Base-by-base conservation (phyloP, 225 moss, liverwort and hornwort genomes). In the Bryoerythrophyllum caledonicum region DNA sequence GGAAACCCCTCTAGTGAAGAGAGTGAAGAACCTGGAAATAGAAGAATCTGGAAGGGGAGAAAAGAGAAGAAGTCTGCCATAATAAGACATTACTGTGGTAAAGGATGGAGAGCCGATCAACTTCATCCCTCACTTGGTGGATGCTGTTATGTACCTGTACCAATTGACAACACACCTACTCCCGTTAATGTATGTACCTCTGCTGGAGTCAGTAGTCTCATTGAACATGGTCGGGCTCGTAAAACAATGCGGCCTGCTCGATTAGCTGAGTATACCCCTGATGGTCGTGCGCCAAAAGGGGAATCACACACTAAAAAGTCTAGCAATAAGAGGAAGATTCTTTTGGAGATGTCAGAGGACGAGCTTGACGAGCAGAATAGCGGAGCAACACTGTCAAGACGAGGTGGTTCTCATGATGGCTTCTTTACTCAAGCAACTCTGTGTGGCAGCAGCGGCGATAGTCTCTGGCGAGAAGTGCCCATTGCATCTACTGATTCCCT, bases 391-490 rank as follows among this genome's bases (percentile, higher is more conserved):
- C 86, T 82, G 46, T 66, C 48, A 77, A 80, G 66, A 79, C 74
- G 65, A 77, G 77, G 61, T 79, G 82, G 78, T 73, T 60, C 78
- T 54, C 81, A 71, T 53, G 71, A 76, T 73, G 78, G 24, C 30
- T 76, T 76, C 51, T 73, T 75, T 41, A 70, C 82, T 73, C 60
- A 66, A 70, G 6, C 34, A 62, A 44, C 74, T 74, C 20, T 72
- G 26, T 65, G 78, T 69, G 79, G 62, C 65, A 72, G 68, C 74
- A 73, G 58, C 52, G 80, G 82, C 65, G 86, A 91, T 43, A 81
- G 79, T 79, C 76, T 89, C 44, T 96, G 93, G 96, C 89, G 82
- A 74, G 96, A 96, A 70, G 96, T 94, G 21, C 96, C 96, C 58
- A 86, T 92, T 43, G 88, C 90, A 64, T 85, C 77, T 66, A 81